Evolutionary conservation across 2,329 filamentous ascomycete species (phyloP).

Genomic region (Fusarium poae): DNA sequence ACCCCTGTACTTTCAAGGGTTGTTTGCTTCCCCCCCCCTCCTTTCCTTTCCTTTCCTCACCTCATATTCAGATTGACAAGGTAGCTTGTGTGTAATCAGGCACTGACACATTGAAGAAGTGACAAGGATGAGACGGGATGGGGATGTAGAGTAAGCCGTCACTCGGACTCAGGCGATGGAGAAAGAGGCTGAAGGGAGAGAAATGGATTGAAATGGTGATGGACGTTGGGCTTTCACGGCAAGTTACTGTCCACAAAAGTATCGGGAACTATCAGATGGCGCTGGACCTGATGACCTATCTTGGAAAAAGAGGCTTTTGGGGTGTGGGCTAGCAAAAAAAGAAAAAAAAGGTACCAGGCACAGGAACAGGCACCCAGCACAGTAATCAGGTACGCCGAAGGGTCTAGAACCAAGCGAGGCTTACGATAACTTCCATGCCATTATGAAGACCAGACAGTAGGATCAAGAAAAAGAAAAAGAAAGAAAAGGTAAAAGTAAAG

Average conservation of each 20-base stretch:
- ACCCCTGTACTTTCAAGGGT: slow-evolving; percentile 11
- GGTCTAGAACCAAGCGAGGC: slow-evolving; percentile 25
- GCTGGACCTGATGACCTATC: slow-evolving; percentile 27
- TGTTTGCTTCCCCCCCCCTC: too few relatives aligned
- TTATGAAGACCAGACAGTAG: neutral
- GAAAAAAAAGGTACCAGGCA: slow-evolving; percentile 40
- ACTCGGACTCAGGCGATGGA: slow-evolving; percentile 8
- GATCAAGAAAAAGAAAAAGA: neutral
- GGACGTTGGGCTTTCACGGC: slow-evolving; percentile 9
- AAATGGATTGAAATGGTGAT: slow-evolving; percentile 9
- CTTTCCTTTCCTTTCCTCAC: too few relatives aligned
- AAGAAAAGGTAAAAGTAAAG: slow-evolving; percentile 9
- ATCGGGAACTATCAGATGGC: slow-evolving; percentile 36
- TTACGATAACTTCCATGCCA: slow-evolving; percentile 8
- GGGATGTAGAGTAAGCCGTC: slow-evolving; percentile 18
- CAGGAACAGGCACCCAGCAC: slow-evolving; percentile 17
- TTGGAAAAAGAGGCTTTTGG: slow-evolving; percentile 29
- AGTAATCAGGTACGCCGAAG: slow-evolving; percentile 7
- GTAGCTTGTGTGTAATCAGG: slow-evolving; percentile 18
- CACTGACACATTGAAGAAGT: slow-evolving; percentile 16
- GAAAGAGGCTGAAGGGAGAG: slow-evolving; percentile 26
- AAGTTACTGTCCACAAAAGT: slow-evolving; percentile 9
- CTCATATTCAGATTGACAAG: neutral
- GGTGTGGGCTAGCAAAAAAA: slow-evolving; percentile 20
- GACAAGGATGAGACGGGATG: slow-evolving; percentile 15